Conservation (phyloP, 1,284 basidiomycete genomes). For the Tilletiaria anomala region DNA sequence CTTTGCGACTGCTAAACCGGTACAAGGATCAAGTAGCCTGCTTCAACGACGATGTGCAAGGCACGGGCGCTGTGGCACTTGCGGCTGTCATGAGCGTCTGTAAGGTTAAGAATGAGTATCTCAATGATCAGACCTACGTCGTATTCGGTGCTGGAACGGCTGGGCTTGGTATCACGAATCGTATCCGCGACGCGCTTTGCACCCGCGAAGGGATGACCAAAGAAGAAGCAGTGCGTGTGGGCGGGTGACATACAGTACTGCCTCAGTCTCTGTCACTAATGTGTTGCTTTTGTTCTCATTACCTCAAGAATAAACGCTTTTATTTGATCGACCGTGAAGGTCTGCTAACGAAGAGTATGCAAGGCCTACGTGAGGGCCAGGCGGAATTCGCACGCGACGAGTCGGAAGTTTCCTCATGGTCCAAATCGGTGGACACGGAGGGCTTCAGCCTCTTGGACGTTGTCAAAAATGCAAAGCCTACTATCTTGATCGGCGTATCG, state of each 20-base stretch:
- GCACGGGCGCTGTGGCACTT: neutral
- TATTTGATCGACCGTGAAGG: neutral
- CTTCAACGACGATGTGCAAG: neutral
- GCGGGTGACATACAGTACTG: no score
- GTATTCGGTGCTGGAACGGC: neutral
- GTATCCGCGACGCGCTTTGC: neutral
- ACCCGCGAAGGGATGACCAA: neutral
- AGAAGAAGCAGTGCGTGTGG: no score
- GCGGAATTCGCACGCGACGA: neutral
- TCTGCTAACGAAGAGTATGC: neutral
- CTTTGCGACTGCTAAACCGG: slow-evolving; percentile 1
- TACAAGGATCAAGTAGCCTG: slow-evolving; percentile 21
- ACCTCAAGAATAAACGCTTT: no score
- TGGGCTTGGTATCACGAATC: neutral
- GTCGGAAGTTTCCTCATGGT: neutral
- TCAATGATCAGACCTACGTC: neutral
- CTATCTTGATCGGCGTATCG: slow-evolving; percentile 76
- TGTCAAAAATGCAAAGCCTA: slow-evolving; percentile 72
- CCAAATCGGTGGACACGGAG: neutral
- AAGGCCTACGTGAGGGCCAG: neutral
- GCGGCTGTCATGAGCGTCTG: neutral
- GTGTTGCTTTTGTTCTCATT: no score
- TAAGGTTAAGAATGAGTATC: no score
- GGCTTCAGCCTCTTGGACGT: slow-evolving; percentile 53
- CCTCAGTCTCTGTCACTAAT: no score